phyloP scores from a whole-genome alignment of 352 stramenopile genomes.

The Globisporangium barbulae region DNA sequence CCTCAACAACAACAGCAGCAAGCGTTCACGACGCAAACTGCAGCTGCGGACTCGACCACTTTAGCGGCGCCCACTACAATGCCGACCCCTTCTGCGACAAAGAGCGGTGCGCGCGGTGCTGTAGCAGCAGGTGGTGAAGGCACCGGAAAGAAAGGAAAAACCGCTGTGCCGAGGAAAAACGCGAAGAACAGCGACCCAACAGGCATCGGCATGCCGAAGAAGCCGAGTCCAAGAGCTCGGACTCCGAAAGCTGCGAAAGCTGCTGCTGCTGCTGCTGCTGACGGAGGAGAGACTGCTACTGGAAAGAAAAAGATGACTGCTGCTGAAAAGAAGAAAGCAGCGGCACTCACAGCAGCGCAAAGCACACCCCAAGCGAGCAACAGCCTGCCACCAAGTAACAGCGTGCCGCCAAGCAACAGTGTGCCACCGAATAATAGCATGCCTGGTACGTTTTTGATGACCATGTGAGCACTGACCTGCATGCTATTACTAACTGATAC shows the following conservation, averaged over 20 bases:
- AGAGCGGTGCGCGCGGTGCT: neutral
- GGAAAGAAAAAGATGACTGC: slow-evolving; percentile 17
- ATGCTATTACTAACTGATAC: neutral
- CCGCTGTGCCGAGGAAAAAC: slow-evolving; percentile 16
- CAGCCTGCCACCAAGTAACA: neutral
- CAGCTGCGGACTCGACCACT: too few species aligned
- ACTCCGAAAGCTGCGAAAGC: slow-evolving; percentile 21
- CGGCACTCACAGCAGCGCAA: slow-evolving; percentile 2
- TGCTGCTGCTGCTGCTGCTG: slow-evolving; percentile 12
- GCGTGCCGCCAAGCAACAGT: neutral
- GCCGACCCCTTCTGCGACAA: neutral
- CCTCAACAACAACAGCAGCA: slow-evolving; percentile 6
- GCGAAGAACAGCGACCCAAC: slow-evolving; percentile 20
- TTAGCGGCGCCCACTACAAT: neutral
- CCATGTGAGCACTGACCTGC: neutral
- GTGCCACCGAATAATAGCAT: neutral
- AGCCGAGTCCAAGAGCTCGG: slow-evolving; percentile 29
- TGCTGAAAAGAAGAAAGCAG: slow-evolving; percentile 17
- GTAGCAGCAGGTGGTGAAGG: neutral
- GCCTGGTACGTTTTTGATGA: neutral
- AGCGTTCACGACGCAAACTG: neutral
- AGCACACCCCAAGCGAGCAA: neutral
- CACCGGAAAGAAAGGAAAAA: neutral
- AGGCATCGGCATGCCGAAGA: slow-evolving; percentile 19
- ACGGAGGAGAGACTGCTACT: slow-evolving; percentile 23